Conservation (phyloP, 2,329 filamentous ascomycete genomes). For the Lachnellula cervina region DNA sequence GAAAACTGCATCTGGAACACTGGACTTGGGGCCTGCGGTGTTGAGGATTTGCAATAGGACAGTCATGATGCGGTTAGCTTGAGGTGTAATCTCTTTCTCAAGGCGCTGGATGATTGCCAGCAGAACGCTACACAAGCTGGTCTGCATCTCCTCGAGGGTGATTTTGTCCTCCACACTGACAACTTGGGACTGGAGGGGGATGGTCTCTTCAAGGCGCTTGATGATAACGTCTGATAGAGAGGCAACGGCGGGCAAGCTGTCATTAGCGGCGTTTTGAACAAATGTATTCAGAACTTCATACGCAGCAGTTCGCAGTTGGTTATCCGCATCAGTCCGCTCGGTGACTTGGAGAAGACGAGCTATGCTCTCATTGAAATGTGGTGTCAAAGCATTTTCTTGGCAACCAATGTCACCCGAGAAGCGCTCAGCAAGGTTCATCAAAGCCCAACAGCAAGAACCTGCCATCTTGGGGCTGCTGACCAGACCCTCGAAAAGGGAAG, state of each 20-base stretch:
- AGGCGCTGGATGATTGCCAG: conserved; percentile 87
- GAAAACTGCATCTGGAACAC: conserved; percentile 90
- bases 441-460: conserved; percentile 94
- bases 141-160: conserved; percentile 96
- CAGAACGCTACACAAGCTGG: conserved; percentile 84
- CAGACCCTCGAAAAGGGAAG: conserved; percentile 83
- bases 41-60: conserved; percentile 75
- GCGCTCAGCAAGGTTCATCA: conserved; percentile 96
- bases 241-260: conserved; percentile 76
- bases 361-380: conserved; percentile 90
- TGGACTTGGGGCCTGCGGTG: conserved; percentile 77
- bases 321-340: conserved; percentile 75
- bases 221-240: conserved; percentile 83
- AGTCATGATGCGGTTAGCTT: conserved; percentile 92
- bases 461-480: conserved; percentile 95
- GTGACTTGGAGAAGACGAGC: conserved; percentile 81
- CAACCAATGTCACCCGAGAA: conserved; percentile 84
- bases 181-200: conserved; percentile 85
- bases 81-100: conserved; percentile 84
- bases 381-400: conserved; percentile 73
- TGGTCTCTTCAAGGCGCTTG: conserved; percentile 83
- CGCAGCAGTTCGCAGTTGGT: conserved; percentile 85
- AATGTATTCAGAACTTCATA: conserved; percentile 97
- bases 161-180: conserved; percentile 96
- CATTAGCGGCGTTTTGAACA: conserved; percentile 82